Base-by-base conservation (phyloP, 148 eudicot species). In the Bassia scoparia region DNA sequence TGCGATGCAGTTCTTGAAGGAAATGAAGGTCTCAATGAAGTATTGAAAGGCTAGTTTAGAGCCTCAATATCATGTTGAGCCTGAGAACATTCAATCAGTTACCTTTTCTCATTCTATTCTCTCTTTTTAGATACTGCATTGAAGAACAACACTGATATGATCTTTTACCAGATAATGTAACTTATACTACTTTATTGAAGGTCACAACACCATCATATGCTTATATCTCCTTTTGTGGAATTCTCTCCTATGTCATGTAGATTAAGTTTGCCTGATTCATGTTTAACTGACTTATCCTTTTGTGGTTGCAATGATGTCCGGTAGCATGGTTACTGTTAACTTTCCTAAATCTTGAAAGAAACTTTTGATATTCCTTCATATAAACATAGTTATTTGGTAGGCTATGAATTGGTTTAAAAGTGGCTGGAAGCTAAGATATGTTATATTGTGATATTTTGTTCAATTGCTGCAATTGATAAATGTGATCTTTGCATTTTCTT, bases 161-260 rank as follows among this genome's bases (percentile, higher is more conserved):
- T 81, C 79, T 86, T 74, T 76, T 71, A 11, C 93, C 93, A 4
- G 90, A 89, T 80, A 76, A 70, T 65, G 80, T 86, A 53, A 89
- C 93, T 18, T 89, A 85, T 75, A 83, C 88, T 54, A 89, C 93
- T 69, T 77, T 89, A 44, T 76, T 89, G 37, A 85, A 89, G 93
- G 93, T 89, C 34, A 38, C 60, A 65, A 24, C 53, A 30, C 58
- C 49, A 63, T 29, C 63, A 41, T 71, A 20, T 44, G 54, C 65
- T 43, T 62, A 12, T 46, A 18, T 31, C 44, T 8, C 18, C 16
- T 31, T 20, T 71, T 31, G 3, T 31, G 48, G 26, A 14, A 31
- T 0, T 30, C n/a, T 61, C 41, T 44, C 35, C 17, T 23, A 14
- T 44, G 58, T 30, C 20, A 16, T 33, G 3, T 23, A 9, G 12